Conservation (phyloP, 345 rosid genomes). For the Salix koriyanagi region DNA sequence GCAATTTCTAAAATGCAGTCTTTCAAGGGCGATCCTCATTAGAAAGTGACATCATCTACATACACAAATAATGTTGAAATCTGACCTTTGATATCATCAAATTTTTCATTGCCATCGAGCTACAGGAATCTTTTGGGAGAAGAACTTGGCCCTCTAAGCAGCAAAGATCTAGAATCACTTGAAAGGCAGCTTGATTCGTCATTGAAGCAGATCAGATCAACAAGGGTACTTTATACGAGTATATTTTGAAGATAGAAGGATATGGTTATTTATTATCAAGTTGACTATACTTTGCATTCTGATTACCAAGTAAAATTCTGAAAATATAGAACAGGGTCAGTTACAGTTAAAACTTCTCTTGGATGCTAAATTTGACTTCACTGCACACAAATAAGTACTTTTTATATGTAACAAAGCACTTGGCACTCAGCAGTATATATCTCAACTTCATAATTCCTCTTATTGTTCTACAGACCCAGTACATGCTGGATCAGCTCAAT, state of each 20-base stretch:
- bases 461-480: slow-evolving; percentile 57
- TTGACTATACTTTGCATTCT: background rate
- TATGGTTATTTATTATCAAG: background rate
- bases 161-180: slow-evolving; percentile 85
- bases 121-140: slow-evolving; percentile 83
- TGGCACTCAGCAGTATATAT: background rate
- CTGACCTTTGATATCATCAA: background rate
- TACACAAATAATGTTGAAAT: background rate
- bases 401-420: background rate
- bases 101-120: background rate
- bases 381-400: background rate
- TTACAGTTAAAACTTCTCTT: background rate
- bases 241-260: background rate
- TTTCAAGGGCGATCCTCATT: background rate
- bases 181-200: slow-evolving; percentile 96
- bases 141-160: slow-evolving; percentile 79
- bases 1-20: background rate
- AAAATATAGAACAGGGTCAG: background rate
- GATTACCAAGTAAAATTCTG: background rate
- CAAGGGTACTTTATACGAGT: slow-evolving; percentile 44
- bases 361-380: background rate
- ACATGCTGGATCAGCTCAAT: slow-evolving; percentile 87
- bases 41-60: background rate
- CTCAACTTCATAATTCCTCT: background rate
- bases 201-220: slow-evolving; percentile 82